These are phyloP conservation scores for Fagus crenata DNA, from an alignment of 306 rosid species.

Conservation along the genomic window DNA sequence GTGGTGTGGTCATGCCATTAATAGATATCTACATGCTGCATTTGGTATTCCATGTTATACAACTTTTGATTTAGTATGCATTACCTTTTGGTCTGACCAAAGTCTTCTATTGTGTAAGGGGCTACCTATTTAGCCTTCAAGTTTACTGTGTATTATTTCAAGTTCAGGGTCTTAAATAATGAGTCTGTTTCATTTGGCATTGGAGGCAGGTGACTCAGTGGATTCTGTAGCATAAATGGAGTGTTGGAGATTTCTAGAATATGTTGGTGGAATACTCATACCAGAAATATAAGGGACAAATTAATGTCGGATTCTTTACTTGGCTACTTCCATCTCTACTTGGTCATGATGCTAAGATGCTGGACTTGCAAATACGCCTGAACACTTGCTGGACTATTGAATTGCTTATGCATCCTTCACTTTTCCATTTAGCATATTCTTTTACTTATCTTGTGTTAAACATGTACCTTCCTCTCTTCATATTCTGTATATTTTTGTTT, in stretches of 20 bases:
- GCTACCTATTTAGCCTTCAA: not conserved
- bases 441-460: not conserved
- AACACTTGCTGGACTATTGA: not conserved
- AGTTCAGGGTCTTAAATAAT: not conserved
- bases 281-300: constrained; percentile 61
- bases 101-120: too few relatives aligned
- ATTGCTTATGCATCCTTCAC: not conserved
- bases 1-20: not conserved
- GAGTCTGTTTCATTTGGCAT: not conserved
- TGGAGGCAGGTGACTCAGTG: constrained; percentile 59
- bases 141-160: too few relatives aligned
- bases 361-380: constrained; percentile 16
- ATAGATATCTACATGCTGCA: not conserved
- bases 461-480: not conserved
- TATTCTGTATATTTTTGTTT: not conserved
- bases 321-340: constrained; percentile 77
- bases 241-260: constrained; percentile 85
- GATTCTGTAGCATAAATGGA: constrained; percentile 74
- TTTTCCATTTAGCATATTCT: not conserved
- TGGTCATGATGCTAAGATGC: constrained; percentile 28
- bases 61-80: too few relatives aligned
- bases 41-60: not conserved
- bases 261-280: constrained; percentile 70
- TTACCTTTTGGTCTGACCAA: not conserved
- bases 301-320: constrained; percentile 58